Evolutionary conservation across 1,139 yeast genomes (phyloP).

Genomic region (Lodderomyces orthopsilosis): DNA sequence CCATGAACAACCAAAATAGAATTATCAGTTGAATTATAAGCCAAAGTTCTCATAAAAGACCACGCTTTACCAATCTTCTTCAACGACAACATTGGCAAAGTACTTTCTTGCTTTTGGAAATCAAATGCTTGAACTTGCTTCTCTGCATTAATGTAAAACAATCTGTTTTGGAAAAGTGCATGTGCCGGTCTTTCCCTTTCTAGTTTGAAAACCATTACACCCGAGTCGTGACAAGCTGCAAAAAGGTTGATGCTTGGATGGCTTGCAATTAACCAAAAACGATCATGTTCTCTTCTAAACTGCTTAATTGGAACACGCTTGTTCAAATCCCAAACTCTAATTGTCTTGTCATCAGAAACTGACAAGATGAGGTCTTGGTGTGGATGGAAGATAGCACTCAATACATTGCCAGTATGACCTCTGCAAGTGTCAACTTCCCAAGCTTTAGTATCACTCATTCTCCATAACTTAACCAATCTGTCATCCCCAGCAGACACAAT

Average conservation of each 20-base stretch:
- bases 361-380: conserved; percentile 88
- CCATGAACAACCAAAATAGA: conserved; percentile 82
- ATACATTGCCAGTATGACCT: conserved; percentile 93
- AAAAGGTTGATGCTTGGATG: conserved; percentile 90
- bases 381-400: conserved; percentile 90
- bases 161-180: conserved; percentile 64
- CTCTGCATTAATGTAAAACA: conserved; percentile 77
- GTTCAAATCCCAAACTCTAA: conserved; percentile 95
- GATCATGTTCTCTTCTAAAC: conserved; percentile 89
- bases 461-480: conserved; percentile 91
- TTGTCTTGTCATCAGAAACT: conserved; percentile 95
- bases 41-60: conserved; percentile 79
- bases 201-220: conserved; percentile 96
- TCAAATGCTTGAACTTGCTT: conserved; percentile 83
- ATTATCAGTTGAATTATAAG: conserved; percentile 91
- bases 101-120: conserved; percentile 56
- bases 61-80: conserved; percentile 83
- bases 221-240: conserved; percentile 96
- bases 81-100: conserved; percentile 78
- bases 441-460: conserved; percentile 97
- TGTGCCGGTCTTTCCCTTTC: conserved; percentile 97
- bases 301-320: conserved; percentile 92
- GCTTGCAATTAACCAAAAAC: conserved; percentile 89
- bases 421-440: conserved; percentile 99
- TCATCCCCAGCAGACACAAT: conserved; percentile 97